Conservation (phyloP, 345 rosid species). For the Bruguiera gymnorhiza region DNA sequence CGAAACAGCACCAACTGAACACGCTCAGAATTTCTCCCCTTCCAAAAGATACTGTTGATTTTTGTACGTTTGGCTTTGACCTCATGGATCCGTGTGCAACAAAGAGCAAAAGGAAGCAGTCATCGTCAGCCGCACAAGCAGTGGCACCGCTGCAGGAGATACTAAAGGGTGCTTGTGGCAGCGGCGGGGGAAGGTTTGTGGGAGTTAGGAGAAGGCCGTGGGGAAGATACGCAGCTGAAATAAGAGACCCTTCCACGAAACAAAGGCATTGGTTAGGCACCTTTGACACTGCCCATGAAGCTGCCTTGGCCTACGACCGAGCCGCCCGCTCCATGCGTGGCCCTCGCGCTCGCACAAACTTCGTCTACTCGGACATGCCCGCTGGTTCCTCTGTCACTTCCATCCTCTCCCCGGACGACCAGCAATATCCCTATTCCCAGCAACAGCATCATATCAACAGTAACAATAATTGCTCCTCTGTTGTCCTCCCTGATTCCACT, state of each 20-base stretch:
- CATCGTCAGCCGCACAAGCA: slow-evolving; percentile 18
- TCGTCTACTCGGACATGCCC: slow-evolving; percentile 77
- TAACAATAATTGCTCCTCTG: slow-evolving; percentile 12
- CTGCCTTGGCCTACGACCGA: slow-evolving; percentile 78
- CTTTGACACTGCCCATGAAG: slow-evolving; percentile 80
- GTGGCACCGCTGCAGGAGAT: background rate
- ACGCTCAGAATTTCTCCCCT: too few species aligned
- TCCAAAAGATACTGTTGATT: too few species aligned
- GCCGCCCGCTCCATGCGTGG: slow-evolving; percentile 85
- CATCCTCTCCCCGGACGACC: slow-evolving; percentile 64
- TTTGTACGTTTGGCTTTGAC: background rate
- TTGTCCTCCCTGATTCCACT: background rate
- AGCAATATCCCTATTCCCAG: background rate
- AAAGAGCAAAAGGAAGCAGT: slow-evolving; percentile 55
- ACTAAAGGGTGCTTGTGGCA: background rate
- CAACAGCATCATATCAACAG: slow-evolving; percentile 9
- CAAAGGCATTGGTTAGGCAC: slow-evolving; percentile 90
- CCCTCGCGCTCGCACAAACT: slow-evolving; percentile 69
- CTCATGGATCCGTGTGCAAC: slow-evolving; percentile 50
- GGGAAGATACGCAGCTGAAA: slow-evolving; percentile 87
- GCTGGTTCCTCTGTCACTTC: slow-evolving; percentile 71
- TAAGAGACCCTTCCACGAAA: slow-evolving; percentile 76
- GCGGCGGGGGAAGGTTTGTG: slow-evolving; percentile 42
- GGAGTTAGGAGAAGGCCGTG: slow-evolving; percentile 85
- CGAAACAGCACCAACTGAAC: too few species aligned